Evolutionary conservation across 257 asterid genomes (phyloP), one percentile per base, ranked within the genome.

Genomic region (Apocynum venetum): DNA sequence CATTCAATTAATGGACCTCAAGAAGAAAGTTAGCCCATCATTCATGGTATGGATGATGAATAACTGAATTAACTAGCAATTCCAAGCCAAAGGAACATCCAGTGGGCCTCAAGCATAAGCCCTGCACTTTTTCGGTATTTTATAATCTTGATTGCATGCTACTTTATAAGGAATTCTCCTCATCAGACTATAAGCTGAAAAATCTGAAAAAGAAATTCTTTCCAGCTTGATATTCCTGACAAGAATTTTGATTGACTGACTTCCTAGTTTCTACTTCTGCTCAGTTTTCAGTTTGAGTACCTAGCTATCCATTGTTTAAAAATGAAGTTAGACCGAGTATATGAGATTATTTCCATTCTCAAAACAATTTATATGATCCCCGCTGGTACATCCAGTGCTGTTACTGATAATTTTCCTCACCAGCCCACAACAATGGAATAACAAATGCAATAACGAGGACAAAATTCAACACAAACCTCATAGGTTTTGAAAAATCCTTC

Each of bases 401-500:
- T 44, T 38, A 15, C 71, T 40, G 48, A 65, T 40, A 51, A 25
- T 9, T 55, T 44, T 47, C 59, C 46, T 35, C 76, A 36, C 35
- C 8, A n/a, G 36, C 66, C 25, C 25, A 35, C 13, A 55, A 38
- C 59, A 47, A 44, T 19, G 11, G 47, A 56, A n/a, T 6, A n/a
- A 17, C n/a, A 35, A n/a, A 75, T 15, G 68, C 56, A 47, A 36
- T 49, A 61, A 69, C 38, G 57, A 57, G 48, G 41, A 20, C 9
- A 52, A 31, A 74, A 44, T 47, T 20, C 19, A 49, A 71, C 44
- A 41, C 74, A 75, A 73, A 86, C 89, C 89, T 86, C 86, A 82
- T 86, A 86, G n/a, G 76, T 83, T 66, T 84, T 83, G 51, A 68
- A 66, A 74, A 86, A 86, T 75, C 77, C 64, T 14, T 86, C 86